Evolutionary conservation across 768 basidiomycete species (phyloP), one percentile per base, ranked within the genome.

Genomic region (Xerocomellus intermedius): DNA sequence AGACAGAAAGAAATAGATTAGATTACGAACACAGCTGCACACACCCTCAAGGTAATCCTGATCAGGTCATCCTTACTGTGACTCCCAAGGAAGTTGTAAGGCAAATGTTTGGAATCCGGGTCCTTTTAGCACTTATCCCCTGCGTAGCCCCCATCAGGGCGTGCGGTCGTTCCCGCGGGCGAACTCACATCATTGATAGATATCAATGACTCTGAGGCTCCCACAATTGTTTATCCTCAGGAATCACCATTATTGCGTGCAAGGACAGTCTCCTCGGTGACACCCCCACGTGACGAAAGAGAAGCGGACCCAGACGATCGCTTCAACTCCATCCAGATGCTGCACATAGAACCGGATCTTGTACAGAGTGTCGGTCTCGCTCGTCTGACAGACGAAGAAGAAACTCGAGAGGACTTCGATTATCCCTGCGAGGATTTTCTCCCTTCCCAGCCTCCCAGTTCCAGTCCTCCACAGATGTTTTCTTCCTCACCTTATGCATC

Each of bases 391-490:
- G 47, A 60, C 36, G 58, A 60, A 26, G 53, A 48, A 9, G 35
- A 54, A 30, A 16, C 12, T 26, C 43, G 42, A 42, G 57, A 52
- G 19, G 50, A 55, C 13, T 9, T 49, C 5, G 56, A 52, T 45
- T 37, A 43, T 52, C n/a, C 42, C 3, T 47, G 16, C 52, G 56
- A 58, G 1, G 48, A 62, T 13, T 24, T 56, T 21, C 47, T 38
- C 3, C 69, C 68, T 49, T 66, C 69, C 43, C 54, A 59, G 13
- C 70, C 63, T 35, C 80, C 78, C 26, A 77, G 75, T 56, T 83
- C 82, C 10, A 83, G 80, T 57, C 80, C 82, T 46, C 60, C 65
- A 8, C 64, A 66, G 17, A n/a, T 76, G 38, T 74, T 81, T 61
- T 71, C 74, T 56, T 73, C 79, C 45, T 77, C 80, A 8, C 75